A percentile compares a stretch with the other conserved stretches of the same genome.
These are phyloP conservation scores for Calocybe gangraenosa DNA, from an alignment of 768 basidiomycete species.

Conservation along the genomic window DNA sequence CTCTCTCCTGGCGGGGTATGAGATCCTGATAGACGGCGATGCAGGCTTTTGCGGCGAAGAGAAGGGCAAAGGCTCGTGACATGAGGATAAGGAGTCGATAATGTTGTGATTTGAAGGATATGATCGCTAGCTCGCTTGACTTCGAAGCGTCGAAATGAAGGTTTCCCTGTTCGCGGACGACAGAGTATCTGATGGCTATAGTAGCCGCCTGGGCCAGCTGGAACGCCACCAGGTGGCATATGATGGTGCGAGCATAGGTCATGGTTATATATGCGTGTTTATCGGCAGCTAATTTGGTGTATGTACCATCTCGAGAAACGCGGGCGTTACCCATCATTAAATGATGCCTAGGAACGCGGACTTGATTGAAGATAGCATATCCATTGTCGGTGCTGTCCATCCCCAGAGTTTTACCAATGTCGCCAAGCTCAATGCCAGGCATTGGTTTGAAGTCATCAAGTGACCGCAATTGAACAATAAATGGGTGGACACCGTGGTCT, in stretches of 20 bases:
- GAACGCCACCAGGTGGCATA: conserved; percentile 15
- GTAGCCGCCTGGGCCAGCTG: conserved; percentile 22
- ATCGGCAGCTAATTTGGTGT: conserved; percentile 7
- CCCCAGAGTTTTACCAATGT: conserved; percentile 21
- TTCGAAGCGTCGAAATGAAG: conserved; percentile 13
- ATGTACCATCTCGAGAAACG: conserved; percentile 18
- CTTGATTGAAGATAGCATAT: conserved; percentile 19
- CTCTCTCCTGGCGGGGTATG: conserved; percentile 3
- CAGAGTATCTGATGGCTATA: conserved; percentile 23
- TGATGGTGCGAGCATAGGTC: conserved; percentile 15
- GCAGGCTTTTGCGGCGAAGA: conserved; percentile 16
- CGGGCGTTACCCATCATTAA: conserved; percentile 20
- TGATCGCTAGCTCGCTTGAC: conserved; percentile 12
- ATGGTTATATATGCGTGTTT: conserved; percentile 20
- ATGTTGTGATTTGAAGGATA: conserved; percentile 21
- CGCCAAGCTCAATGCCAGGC: conserved; percentile 22
- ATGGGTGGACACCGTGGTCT: conserved; percentile 22
- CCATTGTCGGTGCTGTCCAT: conserved; percentile 22
- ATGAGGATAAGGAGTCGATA: conserved; percentile 17
- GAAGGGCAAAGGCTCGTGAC: conserved; percentile 17
- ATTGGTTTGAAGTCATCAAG: conserved; percentile 18
- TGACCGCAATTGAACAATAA: conserved; percentile 23
- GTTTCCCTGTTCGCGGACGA: conserved; percentile 23
- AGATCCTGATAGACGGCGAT: conserved; percentile 12
- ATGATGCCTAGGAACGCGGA: conserved; percentile 20